Base-by-base conservation (phyloP, 1,284 basidiomycete species). In the Ceratobasidium sp. region DNA sequence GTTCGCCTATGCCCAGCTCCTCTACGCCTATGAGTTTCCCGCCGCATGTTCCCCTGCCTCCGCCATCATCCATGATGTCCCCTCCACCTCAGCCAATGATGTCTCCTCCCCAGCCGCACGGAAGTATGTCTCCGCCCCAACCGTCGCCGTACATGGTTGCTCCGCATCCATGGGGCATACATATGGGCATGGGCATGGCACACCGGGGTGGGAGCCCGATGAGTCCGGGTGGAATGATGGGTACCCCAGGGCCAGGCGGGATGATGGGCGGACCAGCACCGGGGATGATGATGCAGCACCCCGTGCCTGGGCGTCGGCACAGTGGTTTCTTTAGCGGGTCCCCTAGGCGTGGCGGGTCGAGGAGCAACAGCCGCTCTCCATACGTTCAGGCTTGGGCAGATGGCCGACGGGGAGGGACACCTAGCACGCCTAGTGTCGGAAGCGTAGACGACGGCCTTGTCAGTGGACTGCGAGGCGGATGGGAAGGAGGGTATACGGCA, bases 391-490 rank as follows among this genome's bases (percentile, higher is more conserved):
- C 35, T 44, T 35, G n/a, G 38, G 35, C 16, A 2, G n/a, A 18
- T 6, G 18, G 23, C 11, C 38, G 23, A 26, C 35, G 58, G 41
- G 38, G 46, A 30, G 61, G 61, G 38, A 55, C 64, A n/a, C 50
- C 32, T n/a, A 69, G 64, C 21, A 69, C 64, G 38, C 64, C 64
- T 14, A 69, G 64, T 26, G 64, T 69, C 16, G 59, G 59, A 32
- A 46, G 59, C 28, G 44, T 26, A n/a, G 61, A 64, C 21, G 46
- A 44, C n/a, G 23, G 16, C 8, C 49, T 57, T n/a, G n/a, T n/a
- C n/a, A 28, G 26, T 30, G 11, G 49, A 23, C 49, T 13, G 18
- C 43, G 43, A 44, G 18, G 43, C 43, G 43, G n/a, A n/a, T n/a
- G n/a, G n/a, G n/a, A n/a, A n/a, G n/a, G n/a, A n/a, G n/a, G n/a